phyloP scores from a whole-genome alignment of 2,329 filamentous ascomycete genomes.

The Thermothelomyces thermophilus region DNA sequence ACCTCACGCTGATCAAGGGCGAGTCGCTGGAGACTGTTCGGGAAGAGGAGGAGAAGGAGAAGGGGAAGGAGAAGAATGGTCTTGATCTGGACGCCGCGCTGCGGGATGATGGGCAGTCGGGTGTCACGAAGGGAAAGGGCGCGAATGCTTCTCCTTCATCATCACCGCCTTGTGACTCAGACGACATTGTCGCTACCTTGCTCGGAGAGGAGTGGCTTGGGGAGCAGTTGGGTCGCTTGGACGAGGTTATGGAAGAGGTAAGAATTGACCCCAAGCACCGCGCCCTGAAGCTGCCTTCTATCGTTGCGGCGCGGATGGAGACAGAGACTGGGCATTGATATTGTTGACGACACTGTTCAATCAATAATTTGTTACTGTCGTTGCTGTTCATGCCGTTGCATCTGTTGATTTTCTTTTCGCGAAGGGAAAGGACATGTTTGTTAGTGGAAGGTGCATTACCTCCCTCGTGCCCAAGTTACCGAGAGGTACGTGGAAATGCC shows the following conservation, averaged over 20 bases:
- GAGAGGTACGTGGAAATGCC: slow-evolving; percentile 2
- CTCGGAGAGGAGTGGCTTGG: background rate
- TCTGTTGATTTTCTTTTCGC: background rate
- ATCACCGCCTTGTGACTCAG: background rate
- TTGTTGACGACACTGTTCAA: too few relatives aligned
- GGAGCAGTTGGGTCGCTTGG: background rate
- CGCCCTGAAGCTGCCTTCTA: background rate
- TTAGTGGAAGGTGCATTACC: background rate
- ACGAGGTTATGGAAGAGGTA: slow-evolving; percentile 9
- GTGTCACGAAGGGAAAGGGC: background rate
- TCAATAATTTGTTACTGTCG: background rate
- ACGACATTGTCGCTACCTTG: background rate
- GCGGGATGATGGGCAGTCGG: background rate
- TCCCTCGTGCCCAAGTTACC: background rate
- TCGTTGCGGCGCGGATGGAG: background rate
- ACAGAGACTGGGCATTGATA: background rate
- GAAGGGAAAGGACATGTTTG: slow-evolving; percentile 4
- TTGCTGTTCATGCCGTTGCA: background rate
- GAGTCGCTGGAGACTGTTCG: background rate
- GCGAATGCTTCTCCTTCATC: background rate
- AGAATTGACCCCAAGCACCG: slow-evolving; percentile 9
- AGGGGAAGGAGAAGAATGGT: background rate
- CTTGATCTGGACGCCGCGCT: too few relatives aligned
- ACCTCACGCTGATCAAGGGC: slow-evolving; percentile 5
- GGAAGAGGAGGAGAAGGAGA: background rate